Base-by-base conservation (phyloP, 108 stramenopile species). In the Skeletonema menzelii region DNA sequence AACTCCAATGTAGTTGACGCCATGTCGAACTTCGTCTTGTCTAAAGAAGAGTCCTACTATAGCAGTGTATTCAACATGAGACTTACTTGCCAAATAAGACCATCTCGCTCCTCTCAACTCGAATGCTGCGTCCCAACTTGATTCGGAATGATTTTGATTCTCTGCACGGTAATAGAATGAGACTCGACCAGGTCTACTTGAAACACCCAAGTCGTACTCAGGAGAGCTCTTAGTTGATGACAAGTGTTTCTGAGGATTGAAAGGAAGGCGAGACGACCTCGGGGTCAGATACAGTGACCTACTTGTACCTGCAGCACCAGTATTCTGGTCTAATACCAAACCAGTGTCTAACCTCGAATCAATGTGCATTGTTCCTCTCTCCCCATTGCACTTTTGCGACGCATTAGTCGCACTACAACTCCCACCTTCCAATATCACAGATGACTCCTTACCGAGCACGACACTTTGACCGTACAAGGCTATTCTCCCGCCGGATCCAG, bases 401-500 rank as follows among this genome's bases (percentile, higher is more conserved):
- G 24, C 4, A 11, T 22, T 34, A 27, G 42, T 70, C 12, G 27
- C 60, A 53, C 49, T 67, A 59, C 75, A 75, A 26, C 40, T 44
- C 28, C 72, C 82, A 10, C 84, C 77, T 34, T 46, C 26, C 17
- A 77, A 49, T 28, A 35, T 32, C n/a, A 77, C 5, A 38, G 13
- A 28, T 17, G 70, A 68, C 62, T 72, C 13, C 15, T 73, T 58
- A 17, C 63, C 35, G 10, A 75, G 12, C 12, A 73, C 63, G 1
- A 93, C 74, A 47, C 85, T 77, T 61, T 88, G 66, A 4, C 87
- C 92, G 67, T 65, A 91, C 37, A 94, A 24, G 3, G 87, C 90
- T 5, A 96, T 79, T 31, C 91, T 69, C 0, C 95, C 95, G 17
- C 95, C 95, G 10, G 82, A 72, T 24, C 95, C 95, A 10, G 86